Conservation (phyloP, 2,329 filamentous ascomycete genomes). For the Dendryphion nanum region DNA sequence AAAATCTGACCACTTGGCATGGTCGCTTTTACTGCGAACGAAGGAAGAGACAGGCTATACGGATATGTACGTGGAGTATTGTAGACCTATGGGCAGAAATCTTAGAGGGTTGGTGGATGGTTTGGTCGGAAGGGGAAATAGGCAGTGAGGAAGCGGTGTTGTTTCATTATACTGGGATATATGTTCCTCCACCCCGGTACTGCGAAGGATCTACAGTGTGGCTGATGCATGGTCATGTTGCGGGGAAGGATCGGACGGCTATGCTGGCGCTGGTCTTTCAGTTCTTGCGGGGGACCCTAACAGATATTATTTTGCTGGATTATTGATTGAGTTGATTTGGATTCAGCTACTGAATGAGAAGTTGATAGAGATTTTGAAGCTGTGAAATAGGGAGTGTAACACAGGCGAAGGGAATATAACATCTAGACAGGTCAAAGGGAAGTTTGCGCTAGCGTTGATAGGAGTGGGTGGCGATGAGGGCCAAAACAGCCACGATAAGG, state of each 20-base stretch:
- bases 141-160: constrained; percentile 9
- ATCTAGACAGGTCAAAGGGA: constrained; percentile 10
- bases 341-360: constrained; percentile 14
- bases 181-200: too few relatives aligned
- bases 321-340: constrained; percentile 16
- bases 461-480: too few relatives aligned
- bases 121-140: constrained; percentile 4
- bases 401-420: too few relatives aligned
- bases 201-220: too few relatives aligned
- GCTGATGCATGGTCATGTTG: too few relatives aligned
- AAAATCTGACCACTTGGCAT: too few relatives aligned
- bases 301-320: constrained; percentile 13
- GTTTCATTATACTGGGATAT: constrained; percentile 17
- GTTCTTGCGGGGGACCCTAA: constrained; percentile 9
- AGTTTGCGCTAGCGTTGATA: constrained; percentile 12
- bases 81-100: constrained; percentile 9
- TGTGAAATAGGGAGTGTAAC: constrained; percentile 14
- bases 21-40: too few relatives aligned
- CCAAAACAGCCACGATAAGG: too few relatives aligned
- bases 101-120: constrained; percentile 12
- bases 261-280: constrained; percentile 16
- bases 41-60: constrained; percentile 11
- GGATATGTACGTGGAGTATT: constrained; percentile 13
- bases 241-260: constrained; percentile 22
- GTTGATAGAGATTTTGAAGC: constrained; percentile 12